phyloP scores from a whole-genome alignment of 805 yeast species.

The Sporopachydermia quercuum region DNA sequence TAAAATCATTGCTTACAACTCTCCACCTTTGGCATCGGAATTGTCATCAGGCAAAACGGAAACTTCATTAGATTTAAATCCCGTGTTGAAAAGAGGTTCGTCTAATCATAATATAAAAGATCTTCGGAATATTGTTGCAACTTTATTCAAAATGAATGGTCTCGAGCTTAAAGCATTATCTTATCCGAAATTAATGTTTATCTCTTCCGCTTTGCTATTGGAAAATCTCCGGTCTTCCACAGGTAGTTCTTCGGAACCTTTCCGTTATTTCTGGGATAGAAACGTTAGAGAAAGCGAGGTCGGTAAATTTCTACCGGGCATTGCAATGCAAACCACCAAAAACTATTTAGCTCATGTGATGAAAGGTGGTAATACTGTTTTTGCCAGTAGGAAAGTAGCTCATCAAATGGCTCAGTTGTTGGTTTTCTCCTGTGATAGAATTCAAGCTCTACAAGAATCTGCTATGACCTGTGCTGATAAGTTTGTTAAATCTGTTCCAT shows the following conservation, averaged over 20 bases:
- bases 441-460: slow-evolving; percentile 55
- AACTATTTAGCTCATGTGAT: slow-evolving; percentile 40
- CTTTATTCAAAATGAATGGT: slow-evolving; percentile 23
- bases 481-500: slow-evolving; percentile 53
- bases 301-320: slow-evolving; percentile 49
- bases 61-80: slow-evolving; percentile 81
- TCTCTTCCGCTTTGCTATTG: slow-evolving; percentile 66
- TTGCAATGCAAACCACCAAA: slow-evolving; percentile 44
- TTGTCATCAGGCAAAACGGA: slow-evolving; percentile 71
- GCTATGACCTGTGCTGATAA: slow-evolving; percentile 67
- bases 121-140: slow-evolving; percentile 47
- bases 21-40: slow-evolving; percentile 83
- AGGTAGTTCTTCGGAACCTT: slow-evolving; percentile 69
- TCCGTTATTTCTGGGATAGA: slow-evolving; percentile 78
- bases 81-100: slow-evolving; percentile 79
- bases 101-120: slow-evolving; percentile 66
- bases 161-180: slow-evolving; percentile 41
- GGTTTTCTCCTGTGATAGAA: slow-evolving; percentile 63
- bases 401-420: slow-evolving; percentile 56
- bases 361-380: slow-evolving; percentile 36
- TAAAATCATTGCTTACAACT: slow-evolving; percentile 61
- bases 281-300: slow-evolving; percentile 53
- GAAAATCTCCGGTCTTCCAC: slow-evolving; percentile 66
- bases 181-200: slow-evolving; percentile 70
- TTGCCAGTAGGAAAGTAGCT: slow-evolving; percentile 45